Percentiles rank a stretch among this genome's conserved stretches.
Evolutionary conservation across 768 basidiomycete genomes (phyloP).

Genomic region (Mycena maculata): DNA sequence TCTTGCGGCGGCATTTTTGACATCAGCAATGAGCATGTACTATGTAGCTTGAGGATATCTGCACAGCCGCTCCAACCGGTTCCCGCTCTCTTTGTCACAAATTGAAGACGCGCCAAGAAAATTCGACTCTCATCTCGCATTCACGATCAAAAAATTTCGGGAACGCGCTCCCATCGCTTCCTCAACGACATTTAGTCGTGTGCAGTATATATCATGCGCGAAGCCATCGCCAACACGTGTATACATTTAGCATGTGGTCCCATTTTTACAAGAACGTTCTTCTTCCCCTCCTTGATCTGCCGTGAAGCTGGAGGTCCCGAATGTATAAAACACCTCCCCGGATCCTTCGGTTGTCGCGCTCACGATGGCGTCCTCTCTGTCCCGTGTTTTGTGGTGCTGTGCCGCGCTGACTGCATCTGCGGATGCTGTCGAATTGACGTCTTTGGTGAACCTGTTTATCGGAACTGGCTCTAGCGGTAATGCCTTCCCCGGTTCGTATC

Average conservation of each 20-base stretch:
- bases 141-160: not conserved
- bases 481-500: slow-evolving; percentile 56
- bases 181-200: not conserved
- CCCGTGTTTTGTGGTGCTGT: slow-evolving; percentile 8
- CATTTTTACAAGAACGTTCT: not conserved
- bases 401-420: slow-evolving; percentile 7
- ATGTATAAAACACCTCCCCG: slow-evolving; percentile 15
- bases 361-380: slow-evolving; percentile 13
- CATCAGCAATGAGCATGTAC: not conserved
- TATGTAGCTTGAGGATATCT: no score
- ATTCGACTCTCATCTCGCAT: not conserved
- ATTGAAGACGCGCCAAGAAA: not conserved
- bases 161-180: not conserved
- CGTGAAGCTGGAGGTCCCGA: no score
- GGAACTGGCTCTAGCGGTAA: slow-evolving; percentile 63
- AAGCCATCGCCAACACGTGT: slow-evolving; percentile 15
- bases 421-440: slow-evolving; percentile 48
- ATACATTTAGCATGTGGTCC: slow-evolving; percentile 10
- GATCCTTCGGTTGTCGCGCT: not conserved
- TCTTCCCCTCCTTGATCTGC: not conserved
- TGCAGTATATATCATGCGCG: not conserved
- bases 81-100: no score
- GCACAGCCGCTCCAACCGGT: no score
- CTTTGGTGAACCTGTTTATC: slow-evolving; percentile 64
- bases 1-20: not conserved